phyloP scores from a whole-genome alignment of 176 grass and related monocot genomes.

The Zizania latifolia region DNA sequence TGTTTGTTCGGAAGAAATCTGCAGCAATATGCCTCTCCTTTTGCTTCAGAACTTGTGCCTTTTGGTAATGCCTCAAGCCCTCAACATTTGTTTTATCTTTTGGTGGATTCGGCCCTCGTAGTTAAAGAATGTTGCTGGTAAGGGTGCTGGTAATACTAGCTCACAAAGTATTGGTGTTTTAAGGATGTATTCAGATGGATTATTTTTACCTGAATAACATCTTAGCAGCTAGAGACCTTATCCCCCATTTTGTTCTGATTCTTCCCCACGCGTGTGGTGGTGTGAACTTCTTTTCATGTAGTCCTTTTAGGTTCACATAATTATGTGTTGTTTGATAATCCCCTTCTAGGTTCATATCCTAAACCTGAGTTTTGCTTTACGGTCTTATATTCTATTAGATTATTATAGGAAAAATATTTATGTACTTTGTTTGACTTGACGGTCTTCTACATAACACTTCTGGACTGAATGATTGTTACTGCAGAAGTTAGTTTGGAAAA shows the following conservation, averaged over 20 bases:
- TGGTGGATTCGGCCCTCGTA: background rate
- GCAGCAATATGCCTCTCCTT: background rate
- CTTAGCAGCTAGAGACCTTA: background rate
- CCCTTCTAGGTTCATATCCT: background rate
- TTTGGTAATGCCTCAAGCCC: background rate
- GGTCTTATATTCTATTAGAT: background rate
- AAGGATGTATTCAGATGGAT: background rate
- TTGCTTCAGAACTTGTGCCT: background rate
- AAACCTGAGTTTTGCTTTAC: background rate
- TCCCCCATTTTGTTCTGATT: background rate
- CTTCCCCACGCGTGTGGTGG: background rate
- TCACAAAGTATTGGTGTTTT: background rate
- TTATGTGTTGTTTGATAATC: background rate
- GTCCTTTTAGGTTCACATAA: background rate
- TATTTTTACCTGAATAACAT: background rate
- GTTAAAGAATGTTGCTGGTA: background rate
- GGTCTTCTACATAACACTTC: background rate
- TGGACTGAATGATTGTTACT: background rate
- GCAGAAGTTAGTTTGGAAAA: slow-evolving; percentile 66
- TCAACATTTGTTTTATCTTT: background rate
- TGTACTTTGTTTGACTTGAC: background rate
- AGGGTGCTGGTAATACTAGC: background rate
- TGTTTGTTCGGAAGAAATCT: background rate
- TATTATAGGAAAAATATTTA: too few species aligned
- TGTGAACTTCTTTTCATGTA: background rate